Base-by-base conservation (phyloP, 768 basidiomycete species). In the Coprinopsis marcescibilis region DNA sequence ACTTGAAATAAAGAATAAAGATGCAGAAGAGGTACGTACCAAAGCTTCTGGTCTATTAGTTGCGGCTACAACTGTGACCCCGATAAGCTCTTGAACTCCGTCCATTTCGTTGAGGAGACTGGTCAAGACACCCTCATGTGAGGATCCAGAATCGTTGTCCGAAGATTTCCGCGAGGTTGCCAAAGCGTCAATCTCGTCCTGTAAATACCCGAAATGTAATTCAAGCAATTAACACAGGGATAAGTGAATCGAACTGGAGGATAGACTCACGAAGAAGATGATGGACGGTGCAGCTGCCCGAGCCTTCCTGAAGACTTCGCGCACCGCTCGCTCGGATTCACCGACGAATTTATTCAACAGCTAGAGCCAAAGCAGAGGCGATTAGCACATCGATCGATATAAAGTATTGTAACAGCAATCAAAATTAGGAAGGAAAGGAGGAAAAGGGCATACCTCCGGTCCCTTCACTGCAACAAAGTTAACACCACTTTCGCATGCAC, bases 401-500 rank as follows among this genome's bases (percentile, higher is more conserved):
- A n/a, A n/a, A n/a, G n/a, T n/a, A n/a, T n/a, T n/a, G n/a, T n/a
- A n/a, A n/a, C n/a, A n/a, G n/a, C n/a, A n/a, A n/a, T n/a, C n/a
- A n/a, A n/a, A n/a, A n/a, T n/a, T n/a, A n/a, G n/a, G n/a, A n/a
- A n/a, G n/a, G n/a, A n/a, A n/a, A n/a, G n/a, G 19, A 13, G 15
- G 13, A 48, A 30, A 19, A 24, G 33, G 26, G 54, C 77, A 54
- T 54, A 89, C 95, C 78, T 99, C 96, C 1, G 96, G 93, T 0
- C 96, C 96, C 64, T 96, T 96, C 25, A 99, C 90, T 19, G 95
- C 92, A 33, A 99, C 77, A 62, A 97, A 97, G 62, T 97, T 97
- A 48, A 97, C 80, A 3, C 91, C 93, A 55, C 89, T 89, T 64
- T 96, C 94, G 23, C 82, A 88, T 13, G 94, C 94, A 60, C 91